Base-by-base conservation (phyloP, 2,329 filamentous ascomycete genomes). In the Paradendryphiella salina region DNA sequence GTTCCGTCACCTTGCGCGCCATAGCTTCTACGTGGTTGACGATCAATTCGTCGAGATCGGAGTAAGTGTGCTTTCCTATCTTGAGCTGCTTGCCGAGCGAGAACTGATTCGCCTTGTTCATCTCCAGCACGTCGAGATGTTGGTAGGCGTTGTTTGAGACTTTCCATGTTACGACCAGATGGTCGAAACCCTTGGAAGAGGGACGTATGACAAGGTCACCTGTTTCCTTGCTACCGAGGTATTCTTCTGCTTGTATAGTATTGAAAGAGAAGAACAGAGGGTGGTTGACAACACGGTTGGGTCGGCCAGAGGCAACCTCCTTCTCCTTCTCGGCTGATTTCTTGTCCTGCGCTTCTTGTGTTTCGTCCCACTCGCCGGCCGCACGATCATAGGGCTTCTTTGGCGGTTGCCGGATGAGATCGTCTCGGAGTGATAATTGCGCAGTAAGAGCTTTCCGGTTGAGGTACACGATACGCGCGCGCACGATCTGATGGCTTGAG, bases 131-230 rank as follows among this genome's bases (percentile, higher is more conserved):
- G 73, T 99, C 94, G 58, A 99, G 90, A 73, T 99, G 94, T 75
- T 99, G 92, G 73, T 92, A 99, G n/a, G 97, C 86, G 52, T 88
- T 88, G 71, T 97, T 91, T 1, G 90, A 88, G 11, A 99, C 92
- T 78, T 99, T 99, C 94, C 94, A 99, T 0, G 94, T 99, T 38
- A 99, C 85, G 6, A 93, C 91, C 47, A 99, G 80, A 77, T 99
- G 94, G 72, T 99, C 94, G 51, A 90, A 88, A 36, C 94, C 94
- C 73, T 96, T 96, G 21, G 91, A 96, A 0, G 91, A 96, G 3
- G 94, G 93, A 36, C 94, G 87, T 67, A 99, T 96, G 54, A 99
- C 90, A 47, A 95, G 88, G 72, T 97, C 94, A 40, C 94, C 94
- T 5, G 86, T 81, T 43, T 87, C 84, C 71, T 95, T 90, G 11